These are phyloP conservation scores for Plectranthus barbatus DNA, from an alignment of 257 asterid genomes.

Conservation along the genomic window DNA sequence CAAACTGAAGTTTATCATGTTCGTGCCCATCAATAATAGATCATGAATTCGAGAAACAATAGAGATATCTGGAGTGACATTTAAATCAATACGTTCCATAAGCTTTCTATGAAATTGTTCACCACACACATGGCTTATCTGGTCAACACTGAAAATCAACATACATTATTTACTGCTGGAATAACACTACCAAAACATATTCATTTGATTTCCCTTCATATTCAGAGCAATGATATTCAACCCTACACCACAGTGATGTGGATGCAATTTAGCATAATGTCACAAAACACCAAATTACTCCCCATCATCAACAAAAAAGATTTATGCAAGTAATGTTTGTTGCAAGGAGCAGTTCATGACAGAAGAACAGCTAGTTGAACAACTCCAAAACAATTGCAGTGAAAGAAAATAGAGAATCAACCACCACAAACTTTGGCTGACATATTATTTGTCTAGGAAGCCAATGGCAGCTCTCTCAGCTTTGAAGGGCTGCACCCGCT, in stretches of 20 bases:
- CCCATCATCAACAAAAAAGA: not conserved
- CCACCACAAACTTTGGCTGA: slow-evolving; percentile 21
- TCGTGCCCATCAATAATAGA: too few relatives aligned
- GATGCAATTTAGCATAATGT: too few relatives aligned
- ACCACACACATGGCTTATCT: too few relatives aligned
- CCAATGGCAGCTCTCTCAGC: slow-evolving; percentile 5
- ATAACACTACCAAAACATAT: not conserved
- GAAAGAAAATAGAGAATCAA: slow-evolving; percentile 9
- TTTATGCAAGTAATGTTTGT: slow-evolving; percentile 14
- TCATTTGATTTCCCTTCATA: not conserved
- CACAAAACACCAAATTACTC: not conserved
- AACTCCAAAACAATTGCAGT: not conserved
- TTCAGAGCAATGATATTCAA: not conserved
- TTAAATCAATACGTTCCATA: too few relatives aligned
- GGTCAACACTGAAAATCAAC: too few relatives aligned
- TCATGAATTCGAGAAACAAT: too few relatives aligned
- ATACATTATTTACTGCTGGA: too few relatives aligned
- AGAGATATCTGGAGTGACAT: too few relatives aligned
- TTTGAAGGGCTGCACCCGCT: slow-evolving; percentile 47
- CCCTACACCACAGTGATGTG: too few relatives aligned
- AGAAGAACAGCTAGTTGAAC: not conserved
- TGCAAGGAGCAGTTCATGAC: too few relatives aligned
- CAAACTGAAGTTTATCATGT: too few relatives aligned
- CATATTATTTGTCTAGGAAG: slow-evolving; percentile 19
- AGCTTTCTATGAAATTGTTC: too few relatives aligned